A percentile compares a stretch with the other conserved stretches of the same genome.
phyloP scores from a whole-genome alignment of 768 basidiomycete genomes.

The Kwoniella dendrophila region DNA sequence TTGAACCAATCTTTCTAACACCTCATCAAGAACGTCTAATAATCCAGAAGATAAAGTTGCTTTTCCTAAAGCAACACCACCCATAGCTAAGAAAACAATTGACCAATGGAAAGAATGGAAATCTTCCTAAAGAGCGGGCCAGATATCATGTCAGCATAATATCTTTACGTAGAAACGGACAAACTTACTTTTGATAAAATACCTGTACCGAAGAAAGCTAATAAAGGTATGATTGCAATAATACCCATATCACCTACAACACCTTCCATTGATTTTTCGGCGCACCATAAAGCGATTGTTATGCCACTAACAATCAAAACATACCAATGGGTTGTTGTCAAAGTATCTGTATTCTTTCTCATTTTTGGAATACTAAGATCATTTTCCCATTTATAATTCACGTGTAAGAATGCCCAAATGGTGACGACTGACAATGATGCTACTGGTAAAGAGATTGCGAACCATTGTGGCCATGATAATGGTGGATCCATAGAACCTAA shows the following conservation, averaged over 20 bases:
- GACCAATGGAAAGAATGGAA: constrained; percentile 53
- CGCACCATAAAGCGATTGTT: constrained; percentile 88
- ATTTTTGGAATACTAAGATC: constrained; percentile 79
- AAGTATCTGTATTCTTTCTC: constrained; percentile 76
- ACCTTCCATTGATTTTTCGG: constrained; percentile 74
- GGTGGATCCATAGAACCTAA: constrained; percentile 80
- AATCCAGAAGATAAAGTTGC: constrained; percentile 89
- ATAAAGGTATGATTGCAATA: constrained; percentile 87
- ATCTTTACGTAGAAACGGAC: background rate
- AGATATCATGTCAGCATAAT: background rate
- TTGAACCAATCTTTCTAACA: constrained; percentile 61
- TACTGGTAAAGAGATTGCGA: constrained; percentile 88
- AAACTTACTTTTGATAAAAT: constrained; percentile 83
- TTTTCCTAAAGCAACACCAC: constrained; percentile 92
- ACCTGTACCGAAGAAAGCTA: constrained; percentile 91
- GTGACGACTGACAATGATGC: constrained; percentile 79
- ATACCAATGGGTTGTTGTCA: constrained; percentile 85
- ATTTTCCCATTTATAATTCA: constrained; percentile 71
- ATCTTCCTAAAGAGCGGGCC: constrained; percentile 64
- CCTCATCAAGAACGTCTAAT: constrained; percentile 71
- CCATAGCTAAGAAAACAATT: constrained; percentile 63
- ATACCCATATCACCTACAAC: constrained; percentile 94
- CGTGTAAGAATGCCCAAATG: constrained; percentile 87
- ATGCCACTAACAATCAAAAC: constrained; percentile 77
- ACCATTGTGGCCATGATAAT: constrained; percentile 90